phyloP scores from a whole-genome alignment of 345 rosid species.

The Eutrema japonicum region DNA sequence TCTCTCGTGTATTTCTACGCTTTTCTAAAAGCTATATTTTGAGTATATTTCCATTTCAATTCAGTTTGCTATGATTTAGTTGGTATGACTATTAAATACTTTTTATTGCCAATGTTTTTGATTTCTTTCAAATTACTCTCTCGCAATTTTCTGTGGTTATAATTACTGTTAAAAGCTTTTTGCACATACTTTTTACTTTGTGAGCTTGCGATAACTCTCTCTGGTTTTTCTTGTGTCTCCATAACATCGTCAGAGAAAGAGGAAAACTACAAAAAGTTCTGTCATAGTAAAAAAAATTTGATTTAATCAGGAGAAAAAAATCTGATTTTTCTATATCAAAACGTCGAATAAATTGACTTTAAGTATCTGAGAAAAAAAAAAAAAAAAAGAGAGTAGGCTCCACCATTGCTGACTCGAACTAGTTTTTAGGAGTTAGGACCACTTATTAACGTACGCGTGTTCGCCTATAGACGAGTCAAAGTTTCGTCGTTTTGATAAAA shows the following conservation, averaged over 20 bases:
- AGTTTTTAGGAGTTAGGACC: too few relatives aligned
- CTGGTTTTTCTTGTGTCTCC: background rate
- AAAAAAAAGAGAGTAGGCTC: background rate
- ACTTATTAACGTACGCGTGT: too few relatives aligned
- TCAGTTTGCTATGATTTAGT: too few relatives aligned
- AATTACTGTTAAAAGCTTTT: too few relatives aligned
- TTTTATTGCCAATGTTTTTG: too few relatives aligned
- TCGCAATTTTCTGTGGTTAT: too few relatives aligned
- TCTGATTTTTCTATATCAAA: background rate
- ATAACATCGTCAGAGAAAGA: background rate
- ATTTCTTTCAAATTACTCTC: too few relatives aligned
- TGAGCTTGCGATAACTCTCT: too few relatives aligned
- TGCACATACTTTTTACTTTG: background rate
- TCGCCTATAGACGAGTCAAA: background rate
- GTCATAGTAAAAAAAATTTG: background rate
- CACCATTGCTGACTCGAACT: constrained; percentile 20
- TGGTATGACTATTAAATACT: too few relatives aligned
- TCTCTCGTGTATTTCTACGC: too few relatives aligned
- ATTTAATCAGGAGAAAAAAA: background rate
- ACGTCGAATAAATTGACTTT: constrained; percentile 25
- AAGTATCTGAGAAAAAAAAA: background rate
- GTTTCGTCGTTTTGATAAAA: constrained; percentile 25
- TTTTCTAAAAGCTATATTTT: too few relatives aligned
- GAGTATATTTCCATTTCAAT: too few relatives aligned
- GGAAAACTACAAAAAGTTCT: background rate